These are phyloP conservation scores for Ophiocytium majus DNA, from an alignment of 352 stramenopile genomes.

Conservation along the genomic window DNA sequence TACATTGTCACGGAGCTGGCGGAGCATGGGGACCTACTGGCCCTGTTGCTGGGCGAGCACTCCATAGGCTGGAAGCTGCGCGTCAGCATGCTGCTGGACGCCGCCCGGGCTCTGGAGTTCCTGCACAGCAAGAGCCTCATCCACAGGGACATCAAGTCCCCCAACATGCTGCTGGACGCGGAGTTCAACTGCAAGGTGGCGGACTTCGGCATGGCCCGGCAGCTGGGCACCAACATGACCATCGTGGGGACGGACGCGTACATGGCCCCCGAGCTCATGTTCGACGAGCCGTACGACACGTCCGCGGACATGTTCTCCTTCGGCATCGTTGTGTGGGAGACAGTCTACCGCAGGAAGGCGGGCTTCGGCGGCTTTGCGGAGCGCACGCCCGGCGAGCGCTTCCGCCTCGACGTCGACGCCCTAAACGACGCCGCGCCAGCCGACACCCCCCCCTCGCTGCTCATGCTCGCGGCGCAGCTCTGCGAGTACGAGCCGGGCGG, in stretches of 20 bases:
- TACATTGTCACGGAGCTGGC: slow-evolving; percentile 55
- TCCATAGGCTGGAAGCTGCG: slow-evolving; percentile 50
- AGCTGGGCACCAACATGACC: slow-evolving; percentile 52
- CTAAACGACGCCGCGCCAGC: slow-evolving; percentile 35
- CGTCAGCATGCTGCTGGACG: slow-evolving; percentile 44
- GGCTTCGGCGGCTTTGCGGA: slow-evolving; percentile 18
- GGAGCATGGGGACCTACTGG: slow-evolving; percentile 42
- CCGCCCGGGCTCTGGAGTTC: slow-evolving; percentile 50
- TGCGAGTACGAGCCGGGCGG: slow-evolving; percentile 34
- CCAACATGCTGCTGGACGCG: slow-evolving; percentile 51
- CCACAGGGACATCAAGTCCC: slow-evolving; percentile 55
- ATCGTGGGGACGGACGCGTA: slow-evolving; percentile 49
- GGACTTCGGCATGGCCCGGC: slow-evolving; percentile 51
- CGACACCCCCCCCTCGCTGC: slow-evolving; percentile 37
- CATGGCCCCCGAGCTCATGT: slow-evolving; percentile 55
- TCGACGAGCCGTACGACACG: slow-evolving; percentile 40
- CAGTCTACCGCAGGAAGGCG: slow-evolving; percentile 45
- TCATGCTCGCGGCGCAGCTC: slow-evolving; percentile 41
- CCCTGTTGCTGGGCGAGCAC: slow-evolving; percentile 32
- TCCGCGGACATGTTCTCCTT: slow-evolving; percentile 54
- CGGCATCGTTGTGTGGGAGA: slow-evolving; percentile 49
- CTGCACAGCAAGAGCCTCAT: slow-evolving; percentile 52
- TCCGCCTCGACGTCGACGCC: slow-evolving; percentile 36
- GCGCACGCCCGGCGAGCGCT: slow-evolving; percentile 30
- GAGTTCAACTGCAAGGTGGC: slow-evolving; percentile 51